Evolutionary conservation across 2,329 filamentous ascomycete species (phyloP), one percentile per base, ranked within the genome.

Genomic region (Fonsecaea erecta): DNA sequence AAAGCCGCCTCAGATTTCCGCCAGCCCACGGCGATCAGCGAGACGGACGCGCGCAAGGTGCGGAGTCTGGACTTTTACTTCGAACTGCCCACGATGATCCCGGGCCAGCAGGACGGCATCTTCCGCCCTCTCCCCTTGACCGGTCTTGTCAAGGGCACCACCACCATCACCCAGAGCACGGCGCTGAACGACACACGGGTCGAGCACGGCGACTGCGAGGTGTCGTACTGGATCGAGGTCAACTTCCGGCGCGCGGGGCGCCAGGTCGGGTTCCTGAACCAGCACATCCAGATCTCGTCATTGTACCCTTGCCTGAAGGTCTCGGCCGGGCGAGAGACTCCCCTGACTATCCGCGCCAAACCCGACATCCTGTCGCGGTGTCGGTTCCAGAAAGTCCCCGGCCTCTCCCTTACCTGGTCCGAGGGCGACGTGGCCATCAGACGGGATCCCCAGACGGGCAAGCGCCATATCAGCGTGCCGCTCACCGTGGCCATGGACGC

Each of bases 141-240:
- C 1, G 46, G 53, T 7, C 53, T 12, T 3, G 55, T 69, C 46
- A 60, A 37, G 24, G 67, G 64, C n/a, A 57, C 51, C 21, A 62
- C 64, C 7, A 52, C 43, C 5, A 18, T 51, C 5, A 34, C 26
- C 18, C 58, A 63, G 18, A 62, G 40, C 37, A 62, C 51, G 35
- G 61, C 53, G 3, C 14, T 69, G 40, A 69, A 65, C 48, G 64
- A 66, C 40, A 54, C 18, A 16, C 64, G 60, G 2, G 16, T 60
- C 12, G 61, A 63, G 9, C 61, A 18, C 5, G 67, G 67, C 16
- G 59, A 67, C 7, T 64, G 64, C 34, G 64, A 69, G 18, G 62
- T 69, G 21, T 67, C 67, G 11, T 69, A 67, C 40, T 69, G 67
- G 67, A 56, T 69, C 26, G 67, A 69, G 48, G 64, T 59, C 16